Percentiles rank a stretch among this genome's conserved stretches.
These are phyloP conservation scores for Exophiala lecanii-corni DNA, from an alignment of 2,329 filamentous ascomycete species.

Conservation along the genomic window DNA sequence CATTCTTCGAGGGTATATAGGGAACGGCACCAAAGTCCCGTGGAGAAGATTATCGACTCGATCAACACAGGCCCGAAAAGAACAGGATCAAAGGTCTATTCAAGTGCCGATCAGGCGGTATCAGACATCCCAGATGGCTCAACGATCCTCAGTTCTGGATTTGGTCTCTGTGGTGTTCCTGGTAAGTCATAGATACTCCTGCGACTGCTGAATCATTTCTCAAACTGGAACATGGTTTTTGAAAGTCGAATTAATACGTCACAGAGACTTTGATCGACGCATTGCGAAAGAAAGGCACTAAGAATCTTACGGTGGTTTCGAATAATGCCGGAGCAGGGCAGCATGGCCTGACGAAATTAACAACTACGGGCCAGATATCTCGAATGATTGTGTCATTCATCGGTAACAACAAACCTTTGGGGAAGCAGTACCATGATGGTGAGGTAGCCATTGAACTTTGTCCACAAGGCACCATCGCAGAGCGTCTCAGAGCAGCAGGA, in stretches of 20 bases:
- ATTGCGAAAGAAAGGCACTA: slow-evolving; percentile 56
- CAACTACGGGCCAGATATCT: slow-evolving; percentile 64
- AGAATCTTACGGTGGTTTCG: slow-evolving; percentile 66
- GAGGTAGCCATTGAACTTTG: slow-evolving; percentile 87
- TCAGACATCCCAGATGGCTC: slow-evolving; percentile 66
- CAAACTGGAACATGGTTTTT: too few relatives aligned
- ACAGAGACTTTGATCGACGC: slow-evolving; percentile 67
- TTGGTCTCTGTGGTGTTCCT: slow-evolving; percentile 75
- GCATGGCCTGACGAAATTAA: slow-evolving; percentile 65
- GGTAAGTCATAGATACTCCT: too few relatives aligned
- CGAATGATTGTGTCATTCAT: slow-evolving; percentile 72
- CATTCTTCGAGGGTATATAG: not conserved
- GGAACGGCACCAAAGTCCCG: not conserved
- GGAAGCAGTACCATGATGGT: slow-evolving; percentile 82
- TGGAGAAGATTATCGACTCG: not conserved
- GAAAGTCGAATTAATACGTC: not conserved
- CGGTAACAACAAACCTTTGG: slow-evolving; percentile 80
- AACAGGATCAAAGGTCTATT: slow-evolving; percentile 35
- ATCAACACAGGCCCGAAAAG: not conserved
- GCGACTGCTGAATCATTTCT: not conserved
- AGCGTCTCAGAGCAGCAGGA: slow-evolving; percentile 80
- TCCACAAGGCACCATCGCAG: slow-evolving; percentile 85
- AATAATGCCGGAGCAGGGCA: slow-evolving; percentile 73
- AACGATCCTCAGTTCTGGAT: slow-evolving; percentile 70
- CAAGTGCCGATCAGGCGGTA: slow-evolving; percentile 60